These are phyloP conservation scores for Paradendryphiella salina DNA, from an alignment of 2,329 filamentous ascomycete genomes.

Conservation along the genomic window DNA sequence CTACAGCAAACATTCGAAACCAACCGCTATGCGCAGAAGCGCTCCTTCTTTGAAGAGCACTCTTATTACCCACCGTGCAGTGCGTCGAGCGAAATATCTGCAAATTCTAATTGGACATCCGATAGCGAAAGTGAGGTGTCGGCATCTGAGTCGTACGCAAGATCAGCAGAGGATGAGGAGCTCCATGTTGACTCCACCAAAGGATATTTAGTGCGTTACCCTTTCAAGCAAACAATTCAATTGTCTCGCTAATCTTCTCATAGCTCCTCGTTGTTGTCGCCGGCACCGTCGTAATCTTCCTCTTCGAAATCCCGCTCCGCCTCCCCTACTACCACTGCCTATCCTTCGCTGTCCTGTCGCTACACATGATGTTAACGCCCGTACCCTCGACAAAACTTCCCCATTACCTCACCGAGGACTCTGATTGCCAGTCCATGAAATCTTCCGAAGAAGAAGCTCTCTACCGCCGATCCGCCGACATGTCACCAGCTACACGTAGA, in stretches of 20 bases:
- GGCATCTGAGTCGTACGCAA: too few species aligned
- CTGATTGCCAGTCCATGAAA: background rate
- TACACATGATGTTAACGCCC: background rate
- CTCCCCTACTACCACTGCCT: background rate
- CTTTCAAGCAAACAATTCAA: background rate
- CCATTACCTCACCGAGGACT: too few species aligned
- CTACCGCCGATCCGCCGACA: background rate
- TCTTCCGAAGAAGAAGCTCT: background rate
- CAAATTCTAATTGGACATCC: too few species aligned
- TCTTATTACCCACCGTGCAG: too few species aligned
- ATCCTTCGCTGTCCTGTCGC: background rate
- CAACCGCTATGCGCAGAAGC: too few species aligned
- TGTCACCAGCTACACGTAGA: too few species aligned
- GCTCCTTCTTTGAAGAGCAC: too few species aligned
- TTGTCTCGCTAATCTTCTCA: background rate
- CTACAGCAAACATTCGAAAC: too few species aligned
- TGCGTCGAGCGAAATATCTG: too few species aligned
- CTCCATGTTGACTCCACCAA: background rate
- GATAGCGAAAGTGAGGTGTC: too few species aligned
- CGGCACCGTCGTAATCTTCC: background rate
- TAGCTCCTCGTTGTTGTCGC: background rate
- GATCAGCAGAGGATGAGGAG: background rate
- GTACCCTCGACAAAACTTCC: background rate
- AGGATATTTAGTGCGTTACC: background rate
- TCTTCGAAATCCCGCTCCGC: background rate